phyloP scores from a whole-genome alignment of 2,329 filamentous ascomycete species.

The Botrytis squamosa region DNA sequence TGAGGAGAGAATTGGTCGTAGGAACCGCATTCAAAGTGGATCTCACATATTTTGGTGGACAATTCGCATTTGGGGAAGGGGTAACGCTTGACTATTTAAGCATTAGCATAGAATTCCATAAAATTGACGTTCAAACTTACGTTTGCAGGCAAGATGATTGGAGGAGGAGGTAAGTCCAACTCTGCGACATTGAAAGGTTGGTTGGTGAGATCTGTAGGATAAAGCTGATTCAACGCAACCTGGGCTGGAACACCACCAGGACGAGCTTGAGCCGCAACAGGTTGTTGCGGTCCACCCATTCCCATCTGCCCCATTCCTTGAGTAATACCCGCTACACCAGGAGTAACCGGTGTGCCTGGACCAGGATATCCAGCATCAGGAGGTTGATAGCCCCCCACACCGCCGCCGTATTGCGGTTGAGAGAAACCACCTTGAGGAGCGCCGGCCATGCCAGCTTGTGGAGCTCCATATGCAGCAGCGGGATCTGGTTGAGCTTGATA shows the following conservation, averaged over 20 bases:
- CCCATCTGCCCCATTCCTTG: constrained; percentile 81
- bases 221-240: constrained; percentile 76
- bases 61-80: constrained; percentile 86
- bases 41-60: constrained; percentile 88
- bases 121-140: constrained; percentile 55
- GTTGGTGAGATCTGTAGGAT: constrained; percentile 85
- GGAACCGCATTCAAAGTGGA: constrained; percentile 94
- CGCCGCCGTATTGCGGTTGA: constrained; percentile 41
- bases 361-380: constrained; percentile 65
- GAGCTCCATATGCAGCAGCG: constrained; percentile 35
- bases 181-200: constrained; percentile 94
- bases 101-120: constrained; percentile 42
- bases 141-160: constrained; percentile 87
- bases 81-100: constrained; percentile 74
- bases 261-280: constrained; percentile 46
- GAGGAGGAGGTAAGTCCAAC: constrained; percentile 85
- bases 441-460: constrained; percentile 37
- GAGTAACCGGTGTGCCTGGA: constrained; percentile 43
- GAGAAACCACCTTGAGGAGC: constrained; percentile 39
- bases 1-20: constrained; percentile 86
- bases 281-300: constrained; percentile 47
- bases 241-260: constrained; percentile 49
- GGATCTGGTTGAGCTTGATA: constrained; percentile 35
- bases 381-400: constrained; percentile 55
- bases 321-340: constrained; percentile 68